Conservation (phyloP, 2,329 filamentous ascomycete genomes). For the Alternaria infectoria region DNA sequence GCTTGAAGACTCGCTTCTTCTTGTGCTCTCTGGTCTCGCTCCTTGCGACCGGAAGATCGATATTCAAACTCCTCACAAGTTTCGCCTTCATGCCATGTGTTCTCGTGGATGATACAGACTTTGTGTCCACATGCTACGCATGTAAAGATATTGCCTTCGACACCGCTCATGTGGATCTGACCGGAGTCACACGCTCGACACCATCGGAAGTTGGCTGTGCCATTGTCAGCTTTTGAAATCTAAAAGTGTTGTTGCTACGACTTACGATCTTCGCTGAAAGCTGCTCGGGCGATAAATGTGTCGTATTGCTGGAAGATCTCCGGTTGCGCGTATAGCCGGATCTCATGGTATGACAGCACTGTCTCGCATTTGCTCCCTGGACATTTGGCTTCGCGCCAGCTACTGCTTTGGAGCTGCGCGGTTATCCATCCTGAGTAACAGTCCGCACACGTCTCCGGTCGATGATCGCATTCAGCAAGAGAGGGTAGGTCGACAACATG, state of each 20-base stretch:
- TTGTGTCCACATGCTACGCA: conserved; percentile 47
- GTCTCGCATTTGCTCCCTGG: conserved; percentile 56
- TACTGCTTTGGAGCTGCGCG: conserved; percentile 45
- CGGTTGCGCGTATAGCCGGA: conserved; percentile 40
- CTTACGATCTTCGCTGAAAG: conserved; percentile 49
- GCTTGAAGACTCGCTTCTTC: conserved; percentile 34
- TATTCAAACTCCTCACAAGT: conserved; percentile 51
- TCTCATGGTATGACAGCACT: conserved; percentile 53
- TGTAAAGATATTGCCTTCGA: conserved; percentile 54
- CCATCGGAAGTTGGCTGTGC: conserved; percentile 58
- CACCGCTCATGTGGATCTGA: conserved; percentile 59
- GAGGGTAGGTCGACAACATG: conserved; percentile 27
- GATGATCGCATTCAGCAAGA: conserved; percentile 42
- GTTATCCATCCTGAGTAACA: conserved; percentile 50
- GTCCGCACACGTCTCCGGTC: conserved; percentile 40
- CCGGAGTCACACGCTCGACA: conserved; percentile 61
- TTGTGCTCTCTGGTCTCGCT: conserved; percentile 31
- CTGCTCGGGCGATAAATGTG: conserved; percentile 51
- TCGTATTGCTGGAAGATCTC: conserved; percentile 45
- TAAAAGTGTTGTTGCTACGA: neutral
- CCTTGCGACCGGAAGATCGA: conserved; percentile 32
- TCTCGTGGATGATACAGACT: conserved; percentile 45
- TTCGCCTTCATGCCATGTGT: conserved; percentile 49
- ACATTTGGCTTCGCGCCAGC: conserved; percentile 59
- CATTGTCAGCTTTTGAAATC: neutral